phyloP scores from a whole-genome alignment of 2,329 filamentous ascomycete genomes.

The Purpureocillium takamizusanense region DNA sequence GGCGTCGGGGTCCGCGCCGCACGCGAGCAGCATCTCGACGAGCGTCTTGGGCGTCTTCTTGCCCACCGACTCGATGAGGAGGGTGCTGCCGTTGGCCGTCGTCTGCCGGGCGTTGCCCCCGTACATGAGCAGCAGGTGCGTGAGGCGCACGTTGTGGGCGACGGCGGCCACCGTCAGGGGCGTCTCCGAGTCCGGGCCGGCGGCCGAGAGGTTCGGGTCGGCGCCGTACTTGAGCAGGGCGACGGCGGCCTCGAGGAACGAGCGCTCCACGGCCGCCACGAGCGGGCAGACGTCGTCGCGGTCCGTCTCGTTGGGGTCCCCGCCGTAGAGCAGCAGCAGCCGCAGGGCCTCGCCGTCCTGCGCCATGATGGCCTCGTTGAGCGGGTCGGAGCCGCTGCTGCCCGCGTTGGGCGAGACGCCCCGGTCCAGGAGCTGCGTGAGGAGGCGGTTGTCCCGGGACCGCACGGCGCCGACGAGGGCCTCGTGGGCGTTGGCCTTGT shows the following conservation, averaged over 20 bases:
- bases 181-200: conserved; percentile 41
- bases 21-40: conserved; percentile 50
- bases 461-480: conserved; percentile 46
- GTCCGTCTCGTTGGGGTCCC: conserved; percentile 44
- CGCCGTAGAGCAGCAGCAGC: conserved; percentile 46
- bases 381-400: conserved; percentile 33
- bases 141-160: conserved; percentile 45
- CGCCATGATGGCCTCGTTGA: conserved; percentile 43
- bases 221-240: conserved; percentile 57
- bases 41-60: conserved; percentile 45
- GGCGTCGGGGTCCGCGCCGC: conserved; percentile 47
- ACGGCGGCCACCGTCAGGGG: conserved; percentile 42
- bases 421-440: conserved; percentile 49
- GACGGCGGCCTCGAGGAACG: conserved; percentile 46
- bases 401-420: conserved; percentile 44
- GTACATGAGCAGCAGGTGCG: conserved; percentile 52
- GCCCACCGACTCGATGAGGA: conserved; percentile 51
- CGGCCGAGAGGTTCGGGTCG: conserved; percentile 43
- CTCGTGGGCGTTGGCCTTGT: conserved; percentile 33
- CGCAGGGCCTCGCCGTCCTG: conserved; percentile 45
- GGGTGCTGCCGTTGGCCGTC: conserved; percentile 48
- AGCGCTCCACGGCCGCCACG: conserved; percentile 38
- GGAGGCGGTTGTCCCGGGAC: conserved; percentile 44
- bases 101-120: conserved; percentile 47
- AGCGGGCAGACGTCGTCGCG: conserved; percentile 41